phyloP scores from a whole-genome alignment of 2,329 filamentous ascomycete species.

The Teratosphaeria destructans region DNA sequence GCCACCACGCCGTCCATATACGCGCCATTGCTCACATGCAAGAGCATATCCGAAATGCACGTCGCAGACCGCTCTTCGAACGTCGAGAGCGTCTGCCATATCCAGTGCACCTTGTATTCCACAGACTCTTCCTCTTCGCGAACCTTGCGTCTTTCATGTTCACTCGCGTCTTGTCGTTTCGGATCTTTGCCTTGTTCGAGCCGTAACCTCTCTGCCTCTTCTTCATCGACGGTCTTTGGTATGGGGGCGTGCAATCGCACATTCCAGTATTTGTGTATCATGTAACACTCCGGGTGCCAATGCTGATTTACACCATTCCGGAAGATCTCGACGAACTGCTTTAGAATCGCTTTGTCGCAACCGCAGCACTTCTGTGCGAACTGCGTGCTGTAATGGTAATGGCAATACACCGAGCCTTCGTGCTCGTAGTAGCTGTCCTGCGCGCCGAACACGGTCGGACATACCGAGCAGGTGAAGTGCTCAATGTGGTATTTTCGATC shows the following conservation, averaged over 20 bases:
- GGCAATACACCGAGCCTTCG: constrained; percentile 90
- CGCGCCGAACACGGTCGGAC: constrained; percentile 93
- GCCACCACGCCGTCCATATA: constrained; percentile 92
- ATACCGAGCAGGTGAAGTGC: constrained; percentile 96
- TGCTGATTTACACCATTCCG: constrained; percentile 97
- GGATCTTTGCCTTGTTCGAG: constrained; percentile 21
- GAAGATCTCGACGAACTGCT: constrained; percentile 98
- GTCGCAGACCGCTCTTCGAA: constrained; percentile 97
- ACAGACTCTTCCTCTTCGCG: constrained; percentile 83
- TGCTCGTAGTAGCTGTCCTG: constrained; percentile 99
- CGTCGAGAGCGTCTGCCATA: constrained; percentile 94
- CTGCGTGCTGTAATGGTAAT: constrained; percentile 96
- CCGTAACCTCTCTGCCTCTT: constrained; percentile 13
- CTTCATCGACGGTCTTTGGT: constrained; percentile 28
- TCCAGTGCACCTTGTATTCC: constrained; percentile 95
- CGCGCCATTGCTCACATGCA: constrained; percentile 95
- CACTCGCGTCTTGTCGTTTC: constrained; percentile 46
- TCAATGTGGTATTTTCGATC: constrained; percentile 99
- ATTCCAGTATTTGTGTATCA: constrained; percentile 99
- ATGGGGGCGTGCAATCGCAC: constrained; percentile 56
- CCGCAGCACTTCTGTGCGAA: constrained; percentile 95
- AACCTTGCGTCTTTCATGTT: constrained; percentile 63
- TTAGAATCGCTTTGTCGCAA: constrained; percentile 91
- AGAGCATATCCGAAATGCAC: constrained; percentile 96
- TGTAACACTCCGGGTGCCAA: constrained; percentile 99